These are phyloP conservation scores for Lactarius quietus DNA, from an alignment of 768 basidiomycete genomes.

Conservation along the genomic window DNA sequence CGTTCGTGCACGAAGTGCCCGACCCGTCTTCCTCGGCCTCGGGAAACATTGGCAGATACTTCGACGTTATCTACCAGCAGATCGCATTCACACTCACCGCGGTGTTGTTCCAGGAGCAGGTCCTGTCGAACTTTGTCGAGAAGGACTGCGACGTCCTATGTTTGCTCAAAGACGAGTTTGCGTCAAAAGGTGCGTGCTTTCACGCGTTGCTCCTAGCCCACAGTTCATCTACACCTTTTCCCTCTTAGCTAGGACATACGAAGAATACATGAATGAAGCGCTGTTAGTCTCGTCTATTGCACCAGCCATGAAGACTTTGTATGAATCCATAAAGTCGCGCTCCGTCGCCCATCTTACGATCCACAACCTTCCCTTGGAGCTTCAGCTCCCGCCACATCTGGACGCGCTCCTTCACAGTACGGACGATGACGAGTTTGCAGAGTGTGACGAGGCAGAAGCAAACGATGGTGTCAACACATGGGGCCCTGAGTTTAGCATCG, in stretches of 20 bases:
- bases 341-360: conserved; percentile 77
- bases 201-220: background rate
- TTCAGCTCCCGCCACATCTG: conserved; percentile 82
- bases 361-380: conserved; percentile 73
- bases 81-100: conserved; percentile 88
- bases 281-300: conserved; percentile 69
- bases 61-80: conserved; percentile 86
- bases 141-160: conserved; percentile 70
- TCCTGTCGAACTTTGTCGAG: conserved; percentile 81
- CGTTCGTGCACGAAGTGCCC: conserved; percentile 83
- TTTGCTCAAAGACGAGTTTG: conserved; percentile 64
- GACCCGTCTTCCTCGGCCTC: conserved; percentile 84
- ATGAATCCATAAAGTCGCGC: conserved; percentile 70
- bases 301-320: conserved; percentile 73
- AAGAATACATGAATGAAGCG: conserved; percentile 53
- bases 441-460: conserved; percentile 49
- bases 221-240: background rate
- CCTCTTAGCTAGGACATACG: conserved; percentile 54
- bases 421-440: conserved; percentile 49
- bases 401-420: conserved; percentile 66
- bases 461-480: conserved; percentile 48
- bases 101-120: conserved; percentile 89
- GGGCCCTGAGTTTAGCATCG: conserved; percentile 66
- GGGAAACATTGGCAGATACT: conserved; percentile 72
- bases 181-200: conserved; percentile 51